Percentiles rank a stretch among this genome's conserved stretches.
Conservation (phyloP, 1,284 basidiomycete species). For the Ceratobasidium sp. region DNA sequence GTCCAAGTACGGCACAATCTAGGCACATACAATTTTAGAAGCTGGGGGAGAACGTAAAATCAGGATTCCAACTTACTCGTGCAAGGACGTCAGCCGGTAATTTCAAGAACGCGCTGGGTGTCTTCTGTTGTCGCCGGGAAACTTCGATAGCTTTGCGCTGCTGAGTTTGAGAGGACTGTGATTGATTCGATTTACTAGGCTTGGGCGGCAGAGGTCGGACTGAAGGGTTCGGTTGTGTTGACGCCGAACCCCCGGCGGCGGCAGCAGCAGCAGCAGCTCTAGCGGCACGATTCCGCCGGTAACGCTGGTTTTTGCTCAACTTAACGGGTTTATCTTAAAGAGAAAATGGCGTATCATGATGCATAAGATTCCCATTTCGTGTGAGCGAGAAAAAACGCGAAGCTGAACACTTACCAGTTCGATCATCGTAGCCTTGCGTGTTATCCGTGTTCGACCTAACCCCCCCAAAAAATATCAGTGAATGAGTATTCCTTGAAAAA, state of each 20-base stretch:
- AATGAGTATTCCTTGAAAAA: no score
- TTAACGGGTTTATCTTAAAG: background rate
- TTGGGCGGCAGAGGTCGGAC: background rate
- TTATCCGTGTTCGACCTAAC: no score
- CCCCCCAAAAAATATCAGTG: no score
- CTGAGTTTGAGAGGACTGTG: background rate
- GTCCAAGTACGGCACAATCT: conserved; percentile 6
- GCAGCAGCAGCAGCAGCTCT: background rate
- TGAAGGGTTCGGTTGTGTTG: background rate
- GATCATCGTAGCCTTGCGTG: no score
- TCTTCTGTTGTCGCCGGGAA: background rate
- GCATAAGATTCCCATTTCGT: background rate
- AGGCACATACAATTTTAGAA: background rate
- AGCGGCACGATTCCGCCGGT: background rate
- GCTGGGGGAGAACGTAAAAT: background rate
- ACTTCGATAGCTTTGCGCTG: background rate
- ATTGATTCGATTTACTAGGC: background rate
- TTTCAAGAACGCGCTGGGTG: background rate
- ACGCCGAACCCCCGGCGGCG: background rate
- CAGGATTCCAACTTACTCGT: background rate
- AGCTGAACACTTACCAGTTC: no score
- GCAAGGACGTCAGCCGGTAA: background rate
- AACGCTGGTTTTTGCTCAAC: background rate
- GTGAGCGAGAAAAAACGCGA: background rate
- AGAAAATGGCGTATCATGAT: background rate